Base-by-base conservation (phyloP, 768 basidiomycete genomes). In the Holtermannia corniformis region DNA sequence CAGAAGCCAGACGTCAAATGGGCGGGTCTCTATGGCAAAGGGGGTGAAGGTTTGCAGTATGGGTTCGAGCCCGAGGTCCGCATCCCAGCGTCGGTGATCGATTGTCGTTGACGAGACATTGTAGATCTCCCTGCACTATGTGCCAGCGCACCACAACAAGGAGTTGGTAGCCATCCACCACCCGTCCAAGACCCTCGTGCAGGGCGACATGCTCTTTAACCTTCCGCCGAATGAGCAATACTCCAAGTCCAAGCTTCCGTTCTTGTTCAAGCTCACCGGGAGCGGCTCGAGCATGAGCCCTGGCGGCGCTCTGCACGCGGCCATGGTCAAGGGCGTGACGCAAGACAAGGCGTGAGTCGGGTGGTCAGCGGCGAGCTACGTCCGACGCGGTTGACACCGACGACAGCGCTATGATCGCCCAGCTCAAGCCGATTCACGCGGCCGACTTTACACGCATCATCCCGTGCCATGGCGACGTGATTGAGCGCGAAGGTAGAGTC, bases 171-270 rank as follows among this genome's bases (percentile, higher is more conserved):
- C 87, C 72, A 79, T 84, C 54, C 89, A 93, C 63, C 72, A 75
- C 12, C 75, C 79, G 0, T 84, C 82, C 13, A 85, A 81, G 67
- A 80, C 83, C 0, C 74, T 92, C 43, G 78, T 92, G 44, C 77
- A 84, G 68, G 90, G 86, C 1, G 90, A 95, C 69, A 74, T 92
- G 42, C 69, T 92, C 2, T 80, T 88, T 75, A 91, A 91, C 73
- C 75, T 92, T 12, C 87, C 88, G 0, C 75, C 80, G 3, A 82
- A 68, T 1, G 88, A 92, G 71, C 87, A 90, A 73, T 73, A 75
- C 65, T 67, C 68, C 13, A 61, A 66, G 27, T 60, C 65, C 5
- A 65, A 62, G 48, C 24, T 58, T 5, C 65, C 57, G 3, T 16
- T 23, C 14, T 40, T 64, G 11, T 55, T 61, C 49, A 63, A 61